phyloP scores from a whole-genome alignment of 805 yeast species.

The Deakozyma indianensis region DNA sequence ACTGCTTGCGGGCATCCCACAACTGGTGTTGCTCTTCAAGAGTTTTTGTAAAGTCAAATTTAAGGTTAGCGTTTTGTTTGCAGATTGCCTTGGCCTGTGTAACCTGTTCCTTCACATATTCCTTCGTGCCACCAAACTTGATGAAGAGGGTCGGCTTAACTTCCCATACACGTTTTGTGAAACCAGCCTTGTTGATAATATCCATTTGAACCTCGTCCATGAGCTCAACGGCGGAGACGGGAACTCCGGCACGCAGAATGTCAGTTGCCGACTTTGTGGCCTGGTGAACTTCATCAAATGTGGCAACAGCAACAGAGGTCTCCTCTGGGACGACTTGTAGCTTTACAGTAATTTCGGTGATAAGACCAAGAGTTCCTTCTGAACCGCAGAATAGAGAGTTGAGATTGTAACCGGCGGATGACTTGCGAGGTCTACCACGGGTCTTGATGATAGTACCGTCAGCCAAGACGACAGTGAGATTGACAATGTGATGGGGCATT shows the following conservation, averaged over 20 bases:
- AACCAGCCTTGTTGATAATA: slow-evolving; percentile 52
- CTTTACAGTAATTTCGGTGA: slow-evolving; percentile 36
- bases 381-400: slow-evolving; percentile 69
- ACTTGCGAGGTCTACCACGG: slow-evolving; percentile 60
- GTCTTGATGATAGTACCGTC: slow-evolving; percentile 76
- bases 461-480: slow-evolving; percentile 66
- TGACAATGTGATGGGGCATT: slow-evolving; percentile 68
- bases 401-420: slow-evolving; percentile 71
- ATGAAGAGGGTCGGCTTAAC: slow-evolving; percentile 45
- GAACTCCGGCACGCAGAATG: slow-evolving; percentile 55
- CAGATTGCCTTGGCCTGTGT: slow-evolving; percentile 23
- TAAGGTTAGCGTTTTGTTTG: slow-evolving; percentile 26
- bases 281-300: slow-evolving; percentile 27
- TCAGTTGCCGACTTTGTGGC: slow-evolving; percentile 7
- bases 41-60: slow-evolving; percentile 51
- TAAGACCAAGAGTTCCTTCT: slow-evolving; percentile 58
- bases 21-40: slow-evolving; percentile 60
- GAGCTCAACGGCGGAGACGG: slow-evolving; percentile 66
- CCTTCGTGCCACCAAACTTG: slow-evolving; percentile 43
- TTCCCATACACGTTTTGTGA: slow-evolving; percentile 38
- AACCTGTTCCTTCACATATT: slow-evolving; percentile 38
- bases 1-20: slow-evolving; percentile 75
- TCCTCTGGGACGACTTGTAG: slow-evolving; percentile 29
- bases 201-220: slow-evolving; percentile 61
- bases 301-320: slow-evolving; percentile 49